Percentiles rank a stretch among this genome's conserved stretches.
These are phyloP conservation scores for Xylaria venustula DNA, from an alignment of 495 filamentous ascomycete species.

Conservation along the genomic window DNA sequence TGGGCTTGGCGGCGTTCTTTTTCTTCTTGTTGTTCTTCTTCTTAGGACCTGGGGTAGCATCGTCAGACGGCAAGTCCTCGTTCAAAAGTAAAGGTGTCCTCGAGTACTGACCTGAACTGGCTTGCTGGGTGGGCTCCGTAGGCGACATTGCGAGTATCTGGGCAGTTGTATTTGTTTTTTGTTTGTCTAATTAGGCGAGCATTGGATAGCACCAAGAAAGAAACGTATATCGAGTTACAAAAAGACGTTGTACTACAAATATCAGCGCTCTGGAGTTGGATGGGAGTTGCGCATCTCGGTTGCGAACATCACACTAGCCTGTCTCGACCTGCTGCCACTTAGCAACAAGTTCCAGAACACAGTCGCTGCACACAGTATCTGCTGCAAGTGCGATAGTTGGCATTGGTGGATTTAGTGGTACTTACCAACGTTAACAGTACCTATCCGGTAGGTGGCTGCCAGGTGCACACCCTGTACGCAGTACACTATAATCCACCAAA, in stretches of 20 bases:
- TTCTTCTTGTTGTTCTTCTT: constrained; percentile 75
- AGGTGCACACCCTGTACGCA: too few species aligned
- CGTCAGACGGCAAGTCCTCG: constrained; percentile 15
- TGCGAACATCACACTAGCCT: constrained; percentile 9
- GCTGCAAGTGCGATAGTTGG: not conserved
- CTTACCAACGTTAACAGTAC: too few species aligned
- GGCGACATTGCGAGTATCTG: constrained; percentile 27
- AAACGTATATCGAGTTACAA: not conserved
- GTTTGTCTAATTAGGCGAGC: not conserved
- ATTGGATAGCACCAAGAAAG: not conserved
- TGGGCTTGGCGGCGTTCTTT: constrained; percentile 50
- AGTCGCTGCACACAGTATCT: not conserved
- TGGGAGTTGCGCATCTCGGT: constrained; percentile 14
- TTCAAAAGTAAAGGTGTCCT: not conserved
- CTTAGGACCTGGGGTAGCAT: constrained; percentile 44
- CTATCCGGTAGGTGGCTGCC: too few species aligned
- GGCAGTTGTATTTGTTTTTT: not conserved
- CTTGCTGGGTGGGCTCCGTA: constrained; percentile 28
- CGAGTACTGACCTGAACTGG: constrained; percentile 25
- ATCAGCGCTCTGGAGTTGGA: constrained; percentile 1
- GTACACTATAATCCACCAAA: too few species aligned
- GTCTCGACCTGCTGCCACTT: constrained; percentile 7
- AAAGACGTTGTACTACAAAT: not conserved
- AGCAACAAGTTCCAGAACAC: not conserved
- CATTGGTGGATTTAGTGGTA: too few species aligned